Base-by-base conservation (phyloP, 2,329 filamentous ascomycete species). In the Ceratocystis papillata region DNA sequence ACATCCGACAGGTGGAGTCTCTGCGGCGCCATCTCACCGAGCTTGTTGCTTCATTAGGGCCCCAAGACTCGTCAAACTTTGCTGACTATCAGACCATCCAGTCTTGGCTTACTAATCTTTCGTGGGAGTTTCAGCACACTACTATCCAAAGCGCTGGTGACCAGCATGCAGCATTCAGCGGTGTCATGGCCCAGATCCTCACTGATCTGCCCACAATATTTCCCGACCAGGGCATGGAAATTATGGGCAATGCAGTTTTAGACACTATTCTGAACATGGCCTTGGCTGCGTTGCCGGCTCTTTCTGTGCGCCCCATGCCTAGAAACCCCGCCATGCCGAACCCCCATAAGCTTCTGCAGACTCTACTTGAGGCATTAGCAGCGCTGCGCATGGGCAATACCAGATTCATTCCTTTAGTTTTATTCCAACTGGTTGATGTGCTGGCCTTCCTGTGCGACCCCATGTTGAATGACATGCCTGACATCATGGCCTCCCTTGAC, bases 341-440 rank as follows among this genome's bases (percentile, higher is more conserved):
- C 55, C 88, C 89, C 2, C 85, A 85, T 45, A 88, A 93, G 71
- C 86, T 90, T 72, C 82, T 95, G 4, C 84, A 84, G 68, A 82
- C 87, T 67, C 80, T 92, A 37, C 77, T 89, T 50, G 83, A 82
- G 67, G 80, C 90, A 7, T 79, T 91, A 1, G 85, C 86, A 1
- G 79, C 84, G 7, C 80, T 94, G 20, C 87, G 88, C n/a, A 86
- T 84, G 67, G 89, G 89, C 5, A 82, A 92, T 66, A 82, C 87
- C 69, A 86, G 87, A 63, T 94, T 90, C 73, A 78, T 93, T 15
- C 89, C 89, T 2, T 79, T 95, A 0, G 80, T 96, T 1, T 76
- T 94, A 65, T 83, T 82, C 73, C 94, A 93, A 76, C 82, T 93
- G 48, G 81, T 86, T 68, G 87, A 93, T 53, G 80, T 87, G 2